A percentile compares a stretch with the other conserved stretches of the same genome.
Conservation (phyloP, 148 eudicot genomes). For the Amaranthus palmeri region DNA sequence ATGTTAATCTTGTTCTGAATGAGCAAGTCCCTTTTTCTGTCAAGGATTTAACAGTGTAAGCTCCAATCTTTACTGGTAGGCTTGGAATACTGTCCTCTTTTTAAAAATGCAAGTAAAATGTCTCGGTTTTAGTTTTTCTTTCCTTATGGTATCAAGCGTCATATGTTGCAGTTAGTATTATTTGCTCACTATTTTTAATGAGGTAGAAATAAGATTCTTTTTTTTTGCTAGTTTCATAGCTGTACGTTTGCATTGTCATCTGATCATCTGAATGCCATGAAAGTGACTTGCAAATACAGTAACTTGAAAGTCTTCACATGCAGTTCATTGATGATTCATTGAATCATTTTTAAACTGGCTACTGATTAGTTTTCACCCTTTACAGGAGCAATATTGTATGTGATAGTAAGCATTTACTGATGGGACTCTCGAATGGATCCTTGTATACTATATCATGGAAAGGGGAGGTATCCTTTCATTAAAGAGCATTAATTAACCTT, state of each 20-base stretch:
- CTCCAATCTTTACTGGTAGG: conserved; percentile 10
- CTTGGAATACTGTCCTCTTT: not conserved
- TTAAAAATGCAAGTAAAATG: not conserved
- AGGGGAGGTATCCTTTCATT: conserved; percentile 72
- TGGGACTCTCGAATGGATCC: conserved; percentile 82
- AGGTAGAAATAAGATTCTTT: not conserved
- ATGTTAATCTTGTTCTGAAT: conserved; percentile 63
- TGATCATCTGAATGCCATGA: not conserved
- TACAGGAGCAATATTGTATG: conserved; percentile 83
- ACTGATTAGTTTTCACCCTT: conserved; percentile 15
- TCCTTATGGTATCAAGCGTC: not conserved
- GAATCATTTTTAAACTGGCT: not conserved
- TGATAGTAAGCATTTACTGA: conserved; percentile 73
- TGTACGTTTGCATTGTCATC: not conserved
- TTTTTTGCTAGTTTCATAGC: not conserved
- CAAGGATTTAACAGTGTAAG: conserved; percentile 61
- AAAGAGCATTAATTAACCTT: not conserved
- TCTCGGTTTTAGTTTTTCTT: not conserved
- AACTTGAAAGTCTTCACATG: not conserved
- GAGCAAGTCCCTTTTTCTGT: conserved; percentile 83
- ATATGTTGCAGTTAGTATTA: not conserved
- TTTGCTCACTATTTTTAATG: not conserved
- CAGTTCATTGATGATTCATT: conserved; percentile 1
- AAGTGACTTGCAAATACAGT: not conserved
- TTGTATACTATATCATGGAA: conserved; percentile 94